Base-by-base conservation (phyloP, 2,329 filamentous ascomycete genomes). In the Diaporthe humulicola region DNA sequence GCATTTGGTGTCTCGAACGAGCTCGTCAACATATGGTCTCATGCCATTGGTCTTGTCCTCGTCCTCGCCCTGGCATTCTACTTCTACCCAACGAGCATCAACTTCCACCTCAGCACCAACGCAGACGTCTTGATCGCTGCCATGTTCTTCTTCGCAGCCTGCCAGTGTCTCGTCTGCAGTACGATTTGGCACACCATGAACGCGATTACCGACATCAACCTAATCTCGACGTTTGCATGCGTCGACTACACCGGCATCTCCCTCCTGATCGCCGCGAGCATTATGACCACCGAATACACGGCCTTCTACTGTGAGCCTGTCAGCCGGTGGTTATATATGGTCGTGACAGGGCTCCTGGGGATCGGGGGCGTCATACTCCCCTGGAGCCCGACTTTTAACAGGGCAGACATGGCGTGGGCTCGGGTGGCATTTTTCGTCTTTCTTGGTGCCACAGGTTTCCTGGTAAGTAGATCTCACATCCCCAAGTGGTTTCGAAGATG, bases 181-280 rank as follows among this genome's bases (percentile, higher is more conserved):
- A 96, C 93, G 77, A 92, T 98, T 81, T 99, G 97, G 97, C 97
- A 99, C 86, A 98, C 97, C 36, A 98, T 99, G 95, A 98, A 96
- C 86, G 95, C 95, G 79, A 97, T 98, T 72, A 95, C 96, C 25
- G 94, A 98, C 78, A 93, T 98, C 80, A 91, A 92, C 28, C 90
- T 98, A 56, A 93, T 99, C 85, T 97, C 98, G 82, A 93, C 95
- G 76, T 98, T 99, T 81, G 97, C 97, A 25, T 99, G 97, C 83
- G 95, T 99, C 75, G 97, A 99, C 84, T 99, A 99, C 85, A 98
- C 97, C 0, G 97, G 97, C 73, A 99, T 99, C 78, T 98, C 96
- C 1, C 88, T 99, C 69, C 90, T 99, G 36, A 97, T 99, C 70
- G 95, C 97, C 3, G 95, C 97, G 14, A 98, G 95, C 73, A 99